Percentiles rank a stretch among this genome's conserved stretches.
phyloP scores from a whole-genome alignment of 2,329 filamentous ascomycete species.

The Paramyrothecium sp. region DNA sequence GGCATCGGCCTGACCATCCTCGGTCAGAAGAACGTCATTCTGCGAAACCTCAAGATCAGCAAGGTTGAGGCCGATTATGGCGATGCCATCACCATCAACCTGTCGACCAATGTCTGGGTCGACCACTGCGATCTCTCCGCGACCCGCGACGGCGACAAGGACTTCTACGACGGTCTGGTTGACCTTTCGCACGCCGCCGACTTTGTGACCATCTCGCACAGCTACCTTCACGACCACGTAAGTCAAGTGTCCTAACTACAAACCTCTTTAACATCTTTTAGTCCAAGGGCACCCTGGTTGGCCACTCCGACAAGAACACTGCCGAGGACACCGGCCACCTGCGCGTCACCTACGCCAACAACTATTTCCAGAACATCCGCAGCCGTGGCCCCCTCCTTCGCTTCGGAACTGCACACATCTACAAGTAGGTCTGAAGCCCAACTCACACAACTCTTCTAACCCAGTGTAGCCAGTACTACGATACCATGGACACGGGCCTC shows the following conservation, averaged over 20 bases:
- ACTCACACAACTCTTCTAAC: fast-evolving
- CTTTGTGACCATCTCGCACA: constrained; percentile 40
- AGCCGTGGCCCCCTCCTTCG: constrained; percentile 58
- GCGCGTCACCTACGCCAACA: constrained; percentile 59
- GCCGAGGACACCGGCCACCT: constrained; percentile 57
- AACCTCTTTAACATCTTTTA: neutral
- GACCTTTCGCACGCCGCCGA: constrained; percentile 44
- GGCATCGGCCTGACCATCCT: constrained; percentile 16
- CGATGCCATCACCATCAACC: constrained; percentile 51
- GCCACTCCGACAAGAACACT: constrained; percentile 58
- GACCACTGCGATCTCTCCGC: constrained; percentile 42
- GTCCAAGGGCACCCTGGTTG: constrained; percentile 57
- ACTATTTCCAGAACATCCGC: constrained; percentile 60
- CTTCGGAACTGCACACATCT: constrained; percentile 59
- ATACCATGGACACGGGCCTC: constrained; percentile 21
- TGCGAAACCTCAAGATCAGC: constrained; percentile 53
- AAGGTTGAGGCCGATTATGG: constrained; percentile 44
- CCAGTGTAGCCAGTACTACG: constrained; percentile 14
- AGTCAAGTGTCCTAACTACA: neutral
- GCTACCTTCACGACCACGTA: constrained; percentile 40
- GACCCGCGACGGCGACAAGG: constrained; percentile 35
- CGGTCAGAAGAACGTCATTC: constrained; percentile 46
- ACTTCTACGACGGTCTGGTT: constrained; percentile 41
- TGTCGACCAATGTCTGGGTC: constrained; percentile 46
- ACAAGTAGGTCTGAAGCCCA: constrained; percentile 16